Base-by-base conservation (phyloP, 352 stramenopile species). In the Pilasporangium apinafurcum region DNA sequence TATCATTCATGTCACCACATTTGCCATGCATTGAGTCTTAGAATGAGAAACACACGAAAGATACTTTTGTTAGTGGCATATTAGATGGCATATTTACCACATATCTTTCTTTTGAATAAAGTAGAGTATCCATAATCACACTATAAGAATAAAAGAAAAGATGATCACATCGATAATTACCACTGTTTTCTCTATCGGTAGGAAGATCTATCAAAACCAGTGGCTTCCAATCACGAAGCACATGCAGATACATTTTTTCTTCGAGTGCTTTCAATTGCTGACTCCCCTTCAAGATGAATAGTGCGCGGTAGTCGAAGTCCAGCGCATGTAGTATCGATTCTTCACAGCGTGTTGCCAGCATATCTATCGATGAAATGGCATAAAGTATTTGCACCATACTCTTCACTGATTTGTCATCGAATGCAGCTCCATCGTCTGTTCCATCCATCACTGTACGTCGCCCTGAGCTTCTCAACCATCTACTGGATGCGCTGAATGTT, bases 401-500 rank as follows among this genome's bases (percentile, higher is more conserved):
- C 24, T 22, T 18, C 40, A n/a, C n/a, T n/a, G n/a, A n/a, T 30
- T 32, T 43, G 14, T 36, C 16, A 20, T 8, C 9, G n/a, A n/a
- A n/a, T n/a, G n/a, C n/a, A n/a, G n/a, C n/a, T n/a, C n/a, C n/a
- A n/a, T n/a, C n/a, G n/a, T n/a, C n/a, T n/a, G n/a, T n/a, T n/a
- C n/a, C n/a, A n/a, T n/a, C n/a, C n/a, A n/a, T n/a, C 67, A 9
- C 95, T 95, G 69, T 96, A 98, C 17, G 65, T 73, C 29, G 60
- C 46, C 37, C 93, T 70, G 46, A 99, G 83, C 22, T 83, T 81
- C 36, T 86, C 65, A 14, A 99, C 60, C 82, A 99, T 98, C 26
- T 89, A 74, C 29, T 85, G 85, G 57, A 99, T 99, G 24, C 96
- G 68, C 32, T 81, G 59, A 62, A 99, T 99, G 64, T 99, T 98